Evolutionary conservation across 2,329 filamentous ascomycete species (phyloP).

Genomic region (Monilinia fructigena): DNA sequence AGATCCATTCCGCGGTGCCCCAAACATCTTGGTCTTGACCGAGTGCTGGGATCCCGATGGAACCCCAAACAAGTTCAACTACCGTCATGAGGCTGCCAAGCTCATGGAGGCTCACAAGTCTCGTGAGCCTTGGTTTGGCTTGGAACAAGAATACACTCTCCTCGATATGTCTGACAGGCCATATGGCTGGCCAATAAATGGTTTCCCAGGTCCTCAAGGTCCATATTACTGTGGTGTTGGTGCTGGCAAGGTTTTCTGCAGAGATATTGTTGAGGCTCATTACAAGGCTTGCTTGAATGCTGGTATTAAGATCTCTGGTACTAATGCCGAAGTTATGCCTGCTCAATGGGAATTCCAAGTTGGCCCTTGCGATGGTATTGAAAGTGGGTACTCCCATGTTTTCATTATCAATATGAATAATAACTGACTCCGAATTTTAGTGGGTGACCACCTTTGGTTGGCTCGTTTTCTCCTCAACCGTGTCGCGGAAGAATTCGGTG

Average conservation of each 20-base stretch:
- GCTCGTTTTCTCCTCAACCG: constrained; percentile 85
- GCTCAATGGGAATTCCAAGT: constrained; percentile 99
- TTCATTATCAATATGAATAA: constrained; percentile 18
- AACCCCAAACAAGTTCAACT: constrained; percentile 98
- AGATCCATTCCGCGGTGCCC: constrained; percentile 83
- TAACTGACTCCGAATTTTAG: constrained; percentile 44
- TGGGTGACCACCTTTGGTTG: constrained; percentile 97
- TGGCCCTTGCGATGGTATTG: constrained; percentile 83
- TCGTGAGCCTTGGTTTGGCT: constrained; percentile 92
- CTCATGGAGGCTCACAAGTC: constrained; percentile 84
- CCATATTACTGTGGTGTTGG: constrained; percentile 99
- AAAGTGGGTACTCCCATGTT: constrained; percentile 54
- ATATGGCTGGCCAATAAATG: constrained; percentile 83
- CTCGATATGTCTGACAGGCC: constrained; percentile 84
- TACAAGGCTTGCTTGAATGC: constrained; percentile 84
- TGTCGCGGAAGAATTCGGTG: constrained; percentile 94
- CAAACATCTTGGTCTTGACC: constrained; percentile 91
- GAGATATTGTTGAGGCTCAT: constrained; percentile 95
- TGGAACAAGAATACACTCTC: constrained; percentile 96
- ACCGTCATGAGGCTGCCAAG: constrained; percentile 85
- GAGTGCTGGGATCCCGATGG: constrained; percentile 95
- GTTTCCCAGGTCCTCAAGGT: constrained; percentile 79
- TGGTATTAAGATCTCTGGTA: constrained; percentile 90
- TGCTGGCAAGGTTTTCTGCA: constrained; percentile 93
- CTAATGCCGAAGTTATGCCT: constrained; percentile 98